Conservation (phyloP, 1,139 yeast species). For the Scheffersomyces segobiensis region DNA sequence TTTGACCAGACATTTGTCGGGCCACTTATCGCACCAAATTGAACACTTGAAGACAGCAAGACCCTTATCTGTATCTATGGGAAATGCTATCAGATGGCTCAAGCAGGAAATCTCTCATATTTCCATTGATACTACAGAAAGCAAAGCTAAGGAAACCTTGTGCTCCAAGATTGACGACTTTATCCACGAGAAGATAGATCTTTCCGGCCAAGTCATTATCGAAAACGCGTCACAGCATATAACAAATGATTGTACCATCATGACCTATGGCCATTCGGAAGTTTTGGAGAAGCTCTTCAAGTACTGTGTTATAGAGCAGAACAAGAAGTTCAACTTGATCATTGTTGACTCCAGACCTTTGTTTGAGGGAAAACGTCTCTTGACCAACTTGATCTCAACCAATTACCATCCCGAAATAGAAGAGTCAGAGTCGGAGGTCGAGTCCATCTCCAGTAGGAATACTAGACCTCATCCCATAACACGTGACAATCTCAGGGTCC, state of each 20-base stretch:
- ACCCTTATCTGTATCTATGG: constrained; percentile 93
- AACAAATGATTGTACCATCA: constrained; percentile 71
- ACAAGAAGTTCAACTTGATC: constrained; percentile 73
- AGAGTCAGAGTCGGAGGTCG: constrained; percentile 46
- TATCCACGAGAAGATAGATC: constrained; percentile 80
- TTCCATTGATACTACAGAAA: constrained; percentile 70
- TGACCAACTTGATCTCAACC: constrained; percentile 54
- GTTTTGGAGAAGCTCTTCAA: constrained; percentile 78
- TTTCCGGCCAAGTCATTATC: constrained; percentile 81
- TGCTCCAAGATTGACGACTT: constrained; percentile 73
- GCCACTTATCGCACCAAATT: constrained; percentile 89
- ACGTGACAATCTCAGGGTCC: constrained; percentile 35
- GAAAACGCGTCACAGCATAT: constrained; percentile 81
- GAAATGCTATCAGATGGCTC: constrained; percentile 95
- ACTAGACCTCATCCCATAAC: constrained; percentile 29
- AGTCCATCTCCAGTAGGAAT: constrained; percentile 21
- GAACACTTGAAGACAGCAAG: constrained; percentile 90
- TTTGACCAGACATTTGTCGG: constrained; percentile 83
- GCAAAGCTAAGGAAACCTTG: constrained; percentile 68
- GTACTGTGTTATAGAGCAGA: constrained; percentile 60
- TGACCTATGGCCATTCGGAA: constrained; percentile 87
- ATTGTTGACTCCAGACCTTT: constrained; percentile 95
- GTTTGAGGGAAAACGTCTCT: constrained; percentile 85
- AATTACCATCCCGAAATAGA: constrained; percentile 32
- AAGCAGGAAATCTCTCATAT: constrained; percentile 88